A percentile compares a stretch with the other conserved stretches of the same genome.
Evolutionary conservation across 2,329 filamentous ascomycete species (phyloP).

Genomic region (Ophiostoma australiae): DNA sequence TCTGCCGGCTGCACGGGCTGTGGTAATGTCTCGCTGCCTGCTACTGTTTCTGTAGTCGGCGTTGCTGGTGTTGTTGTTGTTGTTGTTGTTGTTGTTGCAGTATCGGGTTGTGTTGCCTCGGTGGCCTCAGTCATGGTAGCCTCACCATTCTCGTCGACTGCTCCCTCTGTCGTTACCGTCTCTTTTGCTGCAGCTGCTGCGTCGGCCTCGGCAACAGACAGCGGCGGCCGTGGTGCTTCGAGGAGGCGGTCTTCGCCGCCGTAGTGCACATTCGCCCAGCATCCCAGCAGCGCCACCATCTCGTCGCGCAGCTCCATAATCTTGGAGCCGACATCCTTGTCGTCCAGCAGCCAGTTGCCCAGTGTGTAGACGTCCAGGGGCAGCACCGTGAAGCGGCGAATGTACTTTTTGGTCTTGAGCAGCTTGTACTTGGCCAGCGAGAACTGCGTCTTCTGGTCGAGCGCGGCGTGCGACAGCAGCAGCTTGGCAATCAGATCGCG

Average conservation of each 20-base stretch:
- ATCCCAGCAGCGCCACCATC: slow-evolving; percentile 71
- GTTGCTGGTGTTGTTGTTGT: slow-evolving; percentile 26
- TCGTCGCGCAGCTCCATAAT: slow-evolving; percentile 86
- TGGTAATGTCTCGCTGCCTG: not conserved
- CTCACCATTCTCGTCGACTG: not conserved
- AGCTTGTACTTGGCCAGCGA: slow-evolving; percentile 94
- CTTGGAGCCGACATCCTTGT: slow-evolving; percentile 67
- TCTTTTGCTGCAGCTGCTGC: slow-evolving; percentile 29
- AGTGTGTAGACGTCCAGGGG: slow-evolving; percentile 76
- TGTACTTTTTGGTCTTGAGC: slow-evolving; percentile 88
- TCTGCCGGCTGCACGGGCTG: not conserved
- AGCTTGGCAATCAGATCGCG: slow-evolving; percentile 91
- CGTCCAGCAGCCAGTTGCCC: slow-evolving; percentile 69
- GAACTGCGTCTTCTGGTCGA: slow-evolving; percentile 92
- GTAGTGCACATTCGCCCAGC: slow-evolving; percentile 86
- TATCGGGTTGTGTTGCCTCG: slow-evolving; percentile 18
- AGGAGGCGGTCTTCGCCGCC: slow-evolving; percentile 40
- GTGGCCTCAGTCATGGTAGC: not conserved
- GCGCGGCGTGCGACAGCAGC: slow-evolving; percentile 77
- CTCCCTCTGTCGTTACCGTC: not conserved
- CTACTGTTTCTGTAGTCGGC: no score
- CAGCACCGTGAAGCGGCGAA: slow-evolving; percentile 78
- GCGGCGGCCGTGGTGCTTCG: slow-evolving; percentile 11
- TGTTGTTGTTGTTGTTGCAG: slow-evolving; percentile 29
- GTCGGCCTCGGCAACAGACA: slow-evolving; percentile 27